Evolutionary conservation across 2,329 filamentous ascomycete species (phyloP).

Genomic region (Exophiala bonariae): DNA sequence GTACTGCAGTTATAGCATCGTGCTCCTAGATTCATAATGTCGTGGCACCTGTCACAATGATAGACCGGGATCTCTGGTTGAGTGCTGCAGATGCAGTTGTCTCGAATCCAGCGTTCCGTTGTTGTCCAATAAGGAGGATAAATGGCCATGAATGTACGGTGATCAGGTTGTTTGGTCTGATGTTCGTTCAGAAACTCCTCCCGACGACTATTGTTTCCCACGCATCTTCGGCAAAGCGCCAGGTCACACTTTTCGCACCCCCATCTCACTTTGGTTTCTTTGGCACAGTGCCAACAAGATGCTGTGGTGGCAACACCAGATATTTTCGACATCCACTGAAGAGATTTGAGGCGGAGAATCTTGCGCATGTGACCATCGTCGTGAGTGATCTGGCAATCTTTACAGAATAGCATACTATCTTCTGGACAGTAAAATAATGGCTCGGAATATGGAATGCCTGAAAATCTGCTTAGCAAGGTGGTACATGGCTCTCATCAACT

Average conservation of each 20-base stretch:
- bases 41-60: too few relatives aligned
- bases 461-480: neutral
- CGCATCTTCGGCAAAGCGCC: constrained; percentile 3
- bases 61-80: too few relatives aligned
- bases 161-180: neutral
- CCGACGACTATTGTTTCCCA: constrained; percentile 1
- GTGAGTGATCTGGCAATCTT: constrained; percentile 4
- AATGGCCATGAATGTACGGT: neutral
- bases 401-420: constrained; percentile 4
- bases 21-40: neutral
- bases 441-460: constrained; percentile 3
- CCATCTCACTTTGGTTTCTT: constrained; percentile 4
- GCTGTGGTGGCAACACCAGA: neutral
- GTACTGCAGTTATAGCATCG: constrained; percentile 1
- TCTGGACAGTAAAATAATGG: constrained; percentile 1
- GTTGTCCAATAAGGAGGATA: constrained; percentile 5
- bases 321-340: constrained; percentile 2
- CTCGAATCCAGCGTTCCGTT: neutral
- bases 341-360: constrained; percentile 1
- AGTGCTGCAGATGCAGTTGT: too few relatives aligned
- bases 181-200: constrained; percentile 6
- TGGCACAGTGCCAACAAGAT: constrained; percentile 6
- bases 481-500: neutral
- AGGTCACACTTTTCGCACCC: constrained; percentile 4
- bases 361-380: constrained; percentile 5